Evolutionary conservation across 306 rosid genomes (phyloP).

Genomic region (Hippophae gyantsensis): DNA sequence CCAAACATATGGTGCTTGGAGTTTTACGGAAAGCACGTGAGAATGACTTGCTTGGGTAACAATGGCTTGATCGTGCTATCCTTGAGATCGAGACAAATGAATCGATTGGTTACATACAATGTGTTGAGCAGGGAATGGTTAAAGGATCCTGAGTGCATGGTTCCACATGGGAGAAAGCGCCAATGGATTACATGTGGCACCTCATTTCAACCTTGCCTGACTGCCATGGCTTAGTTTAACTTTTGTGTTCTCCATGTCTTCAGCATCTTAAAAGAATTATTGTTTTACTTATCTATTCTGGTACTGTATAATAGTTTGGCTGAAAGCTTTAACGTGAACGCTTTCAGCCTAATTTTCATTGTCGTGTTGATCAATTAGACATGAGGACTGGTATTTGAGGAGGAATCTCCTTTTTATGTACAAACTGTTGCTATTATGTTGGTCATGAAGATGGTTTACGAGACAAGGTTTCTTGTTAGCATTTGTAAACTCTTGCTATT

Average conservation of each 20-base stretch:
- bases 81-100: constrained; percentile 57
- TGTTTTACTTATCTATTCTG: constrained; percentile 1
- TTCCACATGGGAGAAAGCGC: constrained; percentile 57
- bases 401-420: constrained; percentile 16
- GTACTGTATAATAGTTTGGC: constrained; percentile 17
- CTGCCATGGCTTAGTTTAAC: constrained; percentile 52
- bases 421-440: constrained; percentile 21
- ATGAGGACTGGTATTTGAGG: constrained; percentile 23
- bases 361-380: constrained; percentile 17
- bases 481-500: background rate
- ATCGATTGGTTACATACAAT: constrained; percentile 62
- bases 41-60: constrained; percentile 91
- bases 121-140: constrained; percentile 64
- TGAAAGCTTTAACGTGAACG: constrained; percentile 17
- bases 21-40: constrained; percentile 90
- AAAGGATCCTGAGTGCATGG: constrained; percentile 58
- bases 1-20: constrained; percentile 98
- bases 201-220: constrained; percentile 68
- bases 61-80: constrained; percentile 86
- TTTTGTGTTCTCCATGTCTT: constrained; percentile 12
- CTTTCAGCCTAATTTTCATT: constrained; percentile 18
- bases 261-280: background rate
- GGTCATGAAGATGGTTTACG: constrained; percentile 11
- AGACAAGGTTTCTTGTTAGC: background rate
- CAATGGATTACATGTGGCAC: constrained; percentile 67